A percentile compares a stretch with the other conserved stretches of the same genome.
phyloP scores from a whole-genome alignment of 2,329 filamentous ascomycete species.

The Stachybotrys elegans region DNA sequence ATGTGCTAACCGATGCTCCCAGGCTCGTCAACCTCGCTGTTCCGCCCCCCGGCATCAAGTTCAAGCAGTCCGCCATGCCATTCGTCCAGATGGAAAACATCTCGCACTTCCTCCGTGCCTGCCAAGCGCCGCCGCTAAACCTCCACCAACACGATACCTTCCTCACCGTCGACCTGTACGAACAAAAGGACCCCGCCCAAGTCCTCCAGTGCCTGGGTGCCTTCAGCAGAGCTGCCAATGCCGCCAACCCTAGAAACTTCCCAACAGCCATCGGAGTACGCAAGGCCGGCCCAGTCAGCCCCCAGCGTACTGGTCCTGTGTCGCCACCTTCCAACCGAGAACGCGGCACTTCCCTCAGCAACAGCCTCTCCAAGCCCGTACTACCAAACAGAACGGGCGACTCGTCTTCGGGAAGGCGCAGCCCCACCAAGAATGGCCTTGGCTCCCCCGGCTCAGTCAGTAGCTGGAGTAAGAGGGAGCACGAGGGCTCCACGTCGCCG shows the following conservation, averaged over 20 bases:
- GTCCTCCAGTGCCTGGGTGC: conserved; percentile 88
- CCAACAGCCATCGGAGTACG: conserved; percentile 72
- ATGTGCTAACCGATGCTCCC: conserved; percentile 8
- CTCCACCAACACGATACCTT: conserved; percentile 93
- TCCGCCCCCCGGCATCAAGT: conserved; percentile 75
- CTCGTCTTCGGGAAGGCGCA: conserved; percentile 51
- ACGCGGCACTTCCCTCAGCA: conserved; percentile 53
- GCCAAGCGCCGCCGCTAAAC: conserved; percentile 77
- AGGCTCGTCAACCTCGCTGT: conserved; percentile 79
- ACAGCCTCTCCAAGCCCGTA: conserved; percentile 42
- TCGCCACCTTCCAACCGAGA: conserved; percentile 42
- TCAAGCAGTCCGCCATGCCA: conserved; percentile 89
- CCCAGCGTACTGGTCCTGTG: conserved; percentile 55
- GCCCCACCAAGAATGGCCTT: conserved; percentile 56
- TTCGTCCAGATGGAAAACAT: conserved; percentile 99
- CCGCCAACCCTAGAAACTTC: conserved; percentile 68
- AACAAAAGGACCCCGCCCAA: conserved; percentile 92
- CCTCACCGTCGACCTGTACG: conserved; percentile 93
- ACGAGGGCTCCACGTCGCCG: conserved; percentile 75
- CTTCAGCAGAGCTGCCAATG: conserved; percentile 82
- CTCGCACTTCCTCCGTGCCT: conserved; percentile 86
- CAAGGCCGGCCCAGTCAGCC: conserved; percentile 54
- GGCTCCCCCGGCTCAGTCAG: conserved; percentile 58
- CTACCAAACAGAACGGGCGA: conserved; percentile 50
- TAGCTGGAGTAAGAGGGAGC: conserved; percentile 83